Conservation (phyloP, 805 yeast species). For the Saturnispora besseyi region DNA sequence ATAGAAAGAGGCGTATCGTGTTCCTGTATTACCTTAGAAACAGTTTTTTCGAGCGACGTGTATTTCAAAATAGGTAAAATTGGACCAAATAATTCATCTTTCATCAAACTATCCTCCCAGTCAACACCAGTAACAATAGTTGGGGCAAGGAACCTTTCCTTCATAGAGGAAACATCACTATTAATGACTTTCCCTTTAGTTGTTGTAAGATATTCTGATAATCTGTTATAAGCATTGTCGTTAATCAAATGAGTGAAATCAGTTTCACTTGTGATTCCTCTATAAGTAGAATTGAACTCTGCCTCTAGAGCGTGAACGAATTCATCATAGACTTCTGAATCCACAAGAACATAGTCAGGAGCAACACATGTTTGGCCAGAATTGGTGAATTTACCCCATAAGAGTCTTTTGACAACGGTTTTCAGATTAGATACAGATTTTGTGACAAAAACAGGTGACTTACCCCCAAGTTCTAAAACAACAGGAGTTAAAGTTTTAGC, state of each 20-base stretch:
- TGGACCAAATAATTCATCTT: constrained; percentile 78
- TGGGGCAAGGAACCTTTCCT: constrained; percentile 50
- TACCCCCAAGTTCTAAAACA: constrained; percentile 83
- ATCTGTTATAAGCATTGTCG: constrained; percentile 41
- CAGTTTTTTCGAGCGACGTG: constrained; percentile 30
- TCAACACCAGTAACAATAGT: constrained; percentile 57
- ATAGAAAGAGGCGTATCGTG: constrained; percentile 78
- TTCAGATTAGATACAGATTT: constrained; percentile 25
- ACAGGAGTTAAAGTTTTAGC: constrained; percentile 79
- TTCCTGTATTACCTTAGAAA: constrained; percentile 33
- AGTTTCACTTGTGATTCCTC: constrained; percentile 25
- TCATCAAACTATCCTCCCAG: constrained; percentile 65
- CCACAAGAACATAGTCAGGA: constrained; percentile 74
- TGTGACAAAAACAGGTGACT: constrained; percentile 67
- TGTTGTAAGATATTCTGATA: constrained; percentile 33
- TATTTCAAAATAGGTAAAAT: constrained; percentile 64
- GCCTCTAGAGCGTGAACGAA: constrained; percentile 28
- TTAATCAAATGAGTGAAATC: constrained; percentile 57
- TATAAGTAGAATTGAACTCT: constrained; percentile 28
- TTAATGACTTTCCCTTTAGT: constrained; percentile 46
- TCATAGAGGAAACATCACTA: constrained; percentile 39
- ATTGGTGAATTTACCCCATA: constrained; percentile 72
- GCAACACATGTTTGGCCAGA: constrained; percentile 91
- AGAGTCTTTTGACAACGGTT: constrained; percentile 48
- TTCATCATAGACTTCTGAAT: constrained; percentile 43